Evolutionary conservation across 176 grass and related monocot species (phyloP), one percentile per base, ranked within the genome.

Genomic region (Tillandsia fasciculata): DNA sequence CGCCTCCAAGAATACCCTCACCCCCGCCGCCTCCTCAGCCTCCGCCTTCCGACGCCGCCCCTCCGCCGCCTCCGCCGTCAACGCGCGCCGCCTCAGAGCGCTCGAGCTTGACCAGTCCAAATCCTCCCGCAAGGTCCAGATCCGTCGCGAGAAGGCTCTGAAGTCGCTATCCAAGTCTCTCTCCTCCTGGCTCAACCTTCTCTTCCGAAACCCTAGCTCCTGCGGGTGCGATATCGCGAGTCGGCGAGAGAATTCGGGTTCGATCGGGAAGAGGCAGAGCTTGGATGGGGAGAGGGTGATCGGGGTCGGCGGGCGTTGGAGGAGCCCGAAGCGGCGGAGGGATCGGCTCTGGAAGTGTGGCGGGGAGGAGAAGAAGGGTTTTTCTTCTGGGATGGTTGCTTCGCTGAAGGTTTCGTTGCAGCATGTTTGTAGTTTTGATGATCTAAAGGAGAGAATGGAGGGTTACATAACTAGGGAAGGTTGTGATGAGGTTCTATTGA

Each of bases 381-480:
- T 70, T 76, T 80, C 74, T 33, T 72, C 77, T 2, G 61, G 53
- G 3, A 78, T 74, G 74, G 2, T 68, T n/a, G 71, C 80, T 15
- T 52, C 51, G 9, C 65, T 90, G 24, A 74, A 72, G 63, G 70
- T 76, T n/a, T 86, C 80, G 15, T 59, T 90, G 63, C 77, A 48
- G 50, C 80, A 90, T 18, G 80, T 77, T 22, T 90, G 83, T 65
- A 81, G 80, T 77, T 65, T 90, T 23, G 83, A 86, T 20, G 87
- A 90, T 58, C 73, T 80, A 47, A 83, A 12, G 64, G 54, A 83
- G 54, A 80, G 87, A 53, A 83, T 90, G 83, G 67, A 59, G 23
- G 72, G 20, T 9, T 72, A 78, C 69, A 90, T 86, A 80, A 81
- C 80, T 64, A 65, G 67, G 50, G 71, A 69, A 9, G 74, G 77